Conservation (phyloP, 257 asterid species). For the Solanum ahanhuiri region DNA sequence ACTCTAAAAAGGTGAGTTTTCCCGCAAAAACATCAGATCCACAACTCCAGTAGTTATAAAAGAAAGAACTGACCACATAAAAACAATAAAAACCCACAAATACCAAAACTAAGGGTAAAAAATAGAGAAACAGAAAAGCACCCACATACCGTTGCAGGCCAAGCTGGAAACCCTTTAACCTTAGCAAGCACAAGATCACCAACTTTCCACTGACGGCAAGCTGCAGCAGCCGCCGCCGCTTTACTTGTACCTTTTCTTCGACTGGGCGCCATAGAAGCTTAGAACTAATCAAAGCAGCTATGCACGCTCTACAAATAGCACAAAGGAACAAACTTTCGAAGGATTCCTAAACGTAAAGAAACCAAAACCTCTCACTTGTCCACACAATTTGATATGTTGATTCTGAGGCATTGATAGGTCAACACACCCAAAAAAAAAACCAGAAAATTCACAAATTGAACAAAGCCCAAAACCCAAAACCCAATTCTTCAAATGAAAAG, state of each 20-base stretch:
- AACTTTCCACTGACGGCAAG: constrained; percentile 62
- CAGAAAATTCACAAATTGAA: background rate
- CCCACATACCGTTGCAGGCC: constrained; percentile 78
- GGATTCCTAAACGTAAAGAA: background rate
- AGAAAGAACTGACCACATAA: background rate
- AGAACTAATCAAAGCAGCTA: constrained; percentile 6
- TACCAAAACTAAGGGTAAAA: background rate
- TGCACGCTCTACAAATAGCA: constrained; percentile 3
- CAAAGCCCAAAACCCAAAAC: constrained; percentile 22
- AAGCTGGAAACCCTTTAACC: constrained; percentile 87
- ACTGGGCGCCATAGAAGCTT: constrained; percentile 66
- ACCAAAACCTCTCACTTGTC: constrained; percentile 15
- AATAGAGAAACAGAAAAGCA: background rate
- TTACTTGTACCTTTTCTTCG: constrained; percentile 57
- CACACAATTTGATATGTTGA: background rate
- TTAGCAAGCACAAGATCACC: constrained; percentile 97
- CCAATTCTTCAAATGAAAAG: background rate
- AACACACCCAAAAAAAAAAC: background rate
- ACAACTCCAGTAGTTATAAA: background rate
- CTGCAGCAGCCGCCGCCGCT: constrained; percentile 62
- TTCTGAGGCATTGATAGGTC: constrained; percentile 36
- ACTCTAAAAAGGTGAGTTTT: background rate
- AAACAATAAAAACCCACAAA: background rate
- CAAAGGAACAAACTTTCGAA: background rate
- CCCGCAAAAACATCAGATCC: background rate